Percentiles rank a stretch among this genome's conserved stretches.
These are phyloP conservation scores for Penicillium digitatum DNA, from an alignment of 2,329 filamentous ascomycete species.

Conservation along the genomic window DNA sequence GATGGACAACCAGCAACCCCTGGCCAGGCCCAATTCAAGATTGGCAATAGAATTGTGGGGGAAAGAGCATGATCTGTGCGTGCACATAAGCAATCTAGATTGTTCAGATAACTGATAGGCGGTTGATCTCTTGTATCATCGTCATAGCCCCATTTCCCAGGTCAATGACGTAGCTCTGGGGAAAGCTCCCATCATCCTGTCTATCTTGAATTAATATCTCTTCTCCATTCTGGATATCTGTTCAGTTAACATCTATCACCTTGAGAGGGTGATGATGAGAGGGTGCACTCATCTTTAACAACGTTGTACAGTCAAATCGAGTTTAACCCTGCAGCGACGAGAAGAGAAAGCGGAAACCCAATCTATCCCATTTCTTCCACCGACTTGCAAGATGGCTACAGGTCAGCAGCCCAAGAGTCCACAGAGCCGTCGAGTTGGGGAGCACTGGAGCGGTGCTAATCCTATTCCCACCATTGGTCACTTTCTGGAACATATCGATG, in stretches of 20 bases:
- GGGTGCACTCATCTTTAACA: background rate
- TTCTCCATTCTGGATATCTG: background rate
- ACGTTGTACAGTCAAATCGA: background rate
- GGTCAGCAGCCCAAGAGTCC: conserved; percentile 12
- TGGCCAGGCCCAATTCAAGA: background rate
- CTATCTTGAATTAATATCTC: background rate
- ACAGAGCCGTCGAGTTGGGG: conserved; percentile 48
- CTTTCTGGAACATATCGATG: conserved; percentile 74
- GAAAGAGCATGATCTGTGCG: background rate
- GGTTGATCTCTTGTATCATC: conserved; percentile 7
- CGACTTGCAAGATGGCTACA: conserved; percentile 9
- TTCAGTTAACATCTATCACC: too few species aligned
- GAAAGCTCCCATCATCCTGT: conserved; percentile 11
- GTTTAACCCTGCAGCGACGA: background rate
- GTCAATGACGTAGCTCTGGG: conserved; percentile 24
- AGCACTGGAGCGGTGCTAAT: conserved; percentile 78
- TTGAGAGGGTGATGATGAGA: conserved; percentile 2
- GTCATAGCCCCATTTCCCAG: conserved; percentile 20
- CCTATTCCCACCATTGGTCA: conserved; percentile 83
- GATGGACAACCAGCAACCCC: background rate
- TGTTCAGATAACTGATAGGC: background rate
- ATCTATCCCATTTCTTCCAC: background rate
- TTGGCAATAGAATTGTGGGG: conserved; percentile 9
- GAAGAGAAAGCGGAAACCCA: background rate
- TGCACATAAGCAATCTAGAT: background rate